These are phyloP conservation scores for Vigna radiata DNA, from an alignment of 306 rosid species.

Conservation along the genomic window DNA sequence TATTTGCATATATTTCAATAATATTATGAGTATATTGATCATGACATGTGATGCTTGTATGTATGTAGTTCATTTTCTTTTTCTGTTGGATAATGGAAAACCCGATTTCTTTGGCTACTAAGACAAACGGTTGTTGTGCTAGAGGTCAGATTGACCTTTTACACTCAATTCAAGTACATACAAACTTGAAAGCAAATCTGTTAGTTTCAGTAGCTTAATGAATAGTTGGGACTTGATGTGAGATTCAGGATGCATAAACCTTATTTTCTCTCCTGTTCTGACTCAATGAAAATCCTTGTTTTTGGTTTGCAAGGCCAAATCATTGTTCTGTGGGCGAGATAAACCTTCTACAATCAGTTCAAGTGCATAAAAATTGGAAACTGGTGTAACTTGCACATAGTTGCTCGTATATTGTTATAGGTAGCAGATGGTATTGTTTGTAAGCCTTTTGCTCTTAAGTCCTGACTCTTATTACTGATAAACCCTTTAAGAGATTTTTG, in stretches of 20 bases:
- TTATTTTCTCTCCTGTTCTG: slow-evolving; percentile 4
- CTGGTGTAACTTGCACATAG: background rate
- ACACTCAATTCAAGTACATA: background rate
- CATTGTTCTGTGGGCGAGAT: background rate
- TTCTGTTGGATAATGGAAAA: background rate
- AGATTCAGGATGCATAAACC: slow-evolving; percentile 2
- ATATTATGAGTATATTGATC: background rate
- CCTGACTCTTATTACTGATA: background rate
- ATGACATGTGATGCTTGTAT: background rate
- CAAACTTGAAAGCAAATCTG: background rate
- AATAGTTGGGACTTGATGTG: slow-evolving; percentile 21
- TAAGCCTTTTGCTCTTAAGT: slow-evolving; percentile 3
- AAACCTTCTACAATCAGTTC: slow-evolving; percentile 1
- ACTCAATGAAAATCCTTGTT: background rate
- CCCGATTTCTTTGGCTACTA: background rate
- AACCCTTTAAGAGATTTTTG: background rate
- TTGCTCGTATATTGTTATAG: background rate
- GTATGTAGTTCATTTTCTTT: background rate
- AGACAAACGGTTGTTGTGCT: too few species aligned
- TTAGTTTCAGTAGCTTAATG: background rate
- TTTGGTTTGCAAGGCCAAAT: slow-evolving; percentile 27
- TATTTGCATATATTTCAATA: slow-evolving; percentile 25
- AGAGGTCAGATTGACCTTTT: too few species aligned
- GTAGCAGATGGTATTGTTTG: background rate
- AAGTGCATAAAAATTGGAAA: slow-evolving; percentile 8